Conservation (phyloP, 345 rosid genomes). For the Corymbia maculata region DNA sequence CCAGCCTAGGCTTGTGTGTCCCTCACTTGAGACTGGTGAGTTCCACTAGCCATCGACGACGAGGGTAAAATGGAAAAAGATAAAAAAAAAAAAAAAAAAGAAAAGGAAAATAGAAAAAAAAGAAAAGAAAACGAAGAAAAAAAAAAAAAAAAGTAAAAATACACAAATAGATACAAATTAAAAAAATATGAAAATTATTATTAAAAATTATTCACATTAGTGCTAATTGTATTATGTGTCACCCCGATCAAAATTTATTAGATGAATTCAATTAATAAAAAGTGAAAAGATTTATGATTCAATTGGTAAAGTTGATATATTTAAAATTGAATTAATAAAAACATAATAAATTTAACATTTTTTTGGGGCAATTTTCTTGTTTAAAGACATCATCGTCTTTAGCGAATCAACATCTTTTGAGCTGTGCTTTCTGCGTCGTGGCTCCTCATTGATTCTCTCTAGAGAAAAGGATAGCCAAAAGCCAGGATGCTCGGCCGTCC, state of each 20-base stretch:
- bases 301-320: accelerated
- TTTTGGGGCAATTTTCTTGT: too few species aligned
- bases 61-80: background rate
- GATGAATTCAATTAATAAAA: accelerated
- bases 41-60: background rate
- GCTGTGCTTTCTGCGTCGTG: background rate
- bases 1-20: background rate
- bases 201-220: accelerated
- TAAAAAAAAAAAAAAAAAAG: too few species aligned
- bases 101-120: accelerated
- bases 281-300: background rate
- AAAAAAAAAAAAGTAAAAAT: too few species aligned
- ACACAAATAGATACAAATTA: too few species aligned
- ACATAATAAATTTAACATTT: accelerated
- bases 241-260: too few species aligned
- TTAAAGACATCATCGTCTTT: background rate
- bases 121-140: accelerated
- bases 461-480: background rate
- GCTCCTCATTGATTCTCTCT: background rate
- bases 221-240: too few species aligned
- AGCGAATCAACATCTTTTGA: background rate
- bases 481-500: background rate
- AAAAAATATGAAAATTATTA: too few species aligned
- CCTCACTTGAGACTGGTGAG: accelerated
- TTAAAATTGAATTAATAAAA: accelerated